phyloP scores from a whole-genome alignment of 352 stramenopile species.

The Pythium monospermum region DNA sequence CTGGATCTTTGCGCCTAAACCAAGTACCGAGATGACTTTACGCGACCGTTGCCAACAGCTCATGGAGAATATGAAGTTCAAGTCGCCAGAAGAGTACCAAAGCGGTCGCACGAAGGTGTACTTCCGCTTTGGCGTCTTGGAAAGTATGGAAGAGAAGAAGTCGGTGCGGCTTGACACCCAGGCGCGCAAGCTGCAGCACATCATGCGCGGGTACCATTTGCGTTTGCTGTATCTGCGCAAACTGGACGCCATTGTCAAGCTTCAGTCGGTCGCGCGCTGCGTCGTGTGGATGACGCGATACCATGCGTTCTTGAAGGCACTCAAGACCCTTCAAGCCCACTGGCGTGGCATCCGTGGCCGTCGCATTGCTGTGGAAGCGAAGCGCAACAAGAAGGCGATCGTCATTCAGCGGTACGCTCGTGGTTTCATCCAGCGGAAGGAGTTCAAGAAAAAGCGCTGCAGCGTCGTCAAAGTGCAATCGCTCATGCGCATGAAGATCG shows the following conservation, averaged over 20 bases:
- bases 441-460: conserved; percentile 18
- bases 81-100: conserved; percentile 70
- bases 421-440: conserved; percentile 50
- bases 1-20: conserved; percentile 54
- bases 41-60: conserved; percentile 45
- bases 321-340: conserved; percentile 62
- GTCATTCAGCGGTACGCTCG: conserved; percentile 63
- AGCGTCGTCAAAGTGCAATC: conserved; percentile 35
- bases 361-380: conserved; percentile 38
- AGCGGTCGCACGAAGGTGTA: conserved; percentile 75
- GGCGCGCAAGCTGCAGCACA: conserved; percentile 59
- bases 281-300: conserved; percentile 76
- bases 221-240: conserved; percentile 62
- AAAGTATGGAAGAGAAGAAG: conserved; percentile 77
- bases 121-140: conserved; percentile 73
- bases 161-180: conserved; percentile 45
- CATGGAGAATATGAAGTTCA: conserved; percentile 60
- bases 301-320: conserved; percentile 44
- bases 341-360: conserved; percentile 74
- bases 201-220: conserved; percentile 64
- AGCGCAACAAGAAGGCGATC: conserved; percentile 54
- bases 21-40: conserved; percentile 29
- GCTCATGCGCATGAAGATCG: conserved; percentile 77
- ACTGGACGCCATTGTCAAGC: conserved; percentile 63
- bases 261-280: conserved; percentile 80